A percentile compares a stretch with the other conserved stretches of the same genome.
Conservation (phyloP, 495 filamentous ascomycete species). For the Apodospora peruviana region DNA sequence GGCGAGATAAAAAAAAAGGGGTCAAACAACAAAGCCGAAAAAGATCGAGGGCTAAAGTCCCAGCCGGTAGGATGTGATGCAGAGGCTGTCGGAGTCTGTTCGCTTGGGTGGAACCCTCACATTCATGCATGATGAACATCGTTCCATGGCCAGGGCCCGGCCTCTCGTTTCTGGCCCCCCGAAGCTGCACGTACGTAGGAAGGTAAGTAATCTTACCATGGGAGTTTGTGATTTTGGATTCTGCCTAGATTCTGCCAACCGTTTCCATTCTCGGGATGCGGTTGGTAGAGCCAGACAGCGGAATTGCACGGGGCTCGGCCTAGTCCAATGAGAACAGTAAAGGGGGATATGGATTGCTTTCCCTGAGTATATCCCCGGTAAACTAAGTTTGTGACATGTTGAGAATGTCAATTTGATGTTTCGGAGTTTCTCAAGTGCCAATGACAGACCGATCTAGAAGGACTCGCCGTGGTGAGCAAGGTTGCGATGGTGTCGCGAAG, state of each 20-base stretch:
- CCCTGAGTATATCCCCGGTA: neutral
- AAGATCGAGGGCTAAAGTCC: conserved; percentile 9
- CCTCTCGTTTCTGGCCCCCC: neutral
- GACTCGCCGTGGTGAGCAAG: neutral
- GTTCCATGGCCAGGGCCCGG: neutral
- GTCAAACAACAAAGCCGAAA: neutral
- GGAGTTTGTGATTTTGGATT: neutral
- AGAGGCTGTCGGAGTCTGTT: conserved; percentile 16
- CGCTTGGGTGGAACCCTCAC: conserved; percentile 6
- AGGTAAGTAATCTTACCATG: neutral
- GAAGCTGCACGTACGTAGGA: neutral
- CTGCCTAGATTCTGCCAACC: neutral
- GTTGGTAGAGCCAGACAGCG: neutral
- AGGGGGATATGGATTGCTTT: neutral
- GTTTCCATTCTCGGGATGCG: neutral
- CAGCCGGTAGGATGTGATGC: conserved; percentile 13
- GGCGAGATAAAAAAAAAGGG: too few relatives aligned
- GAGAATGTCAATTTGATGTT: neutral
- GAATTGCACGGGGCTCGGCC: neutral
- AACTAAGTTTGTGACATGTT: neutral
- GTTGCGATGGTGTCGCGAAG: neutral
- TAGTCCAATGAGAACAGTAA: neutral
- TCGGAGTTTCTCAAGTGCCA: neutral
- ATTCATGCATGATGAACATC: conserved; percentile 15
- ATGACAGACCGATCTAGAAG: neutral